Evolutionary conservation across 1,284 basidiomycete genomes (phyloP), one percentile per base, ranked within the genome.

Genomic region (Sanghuangporus baumii): DNA sequence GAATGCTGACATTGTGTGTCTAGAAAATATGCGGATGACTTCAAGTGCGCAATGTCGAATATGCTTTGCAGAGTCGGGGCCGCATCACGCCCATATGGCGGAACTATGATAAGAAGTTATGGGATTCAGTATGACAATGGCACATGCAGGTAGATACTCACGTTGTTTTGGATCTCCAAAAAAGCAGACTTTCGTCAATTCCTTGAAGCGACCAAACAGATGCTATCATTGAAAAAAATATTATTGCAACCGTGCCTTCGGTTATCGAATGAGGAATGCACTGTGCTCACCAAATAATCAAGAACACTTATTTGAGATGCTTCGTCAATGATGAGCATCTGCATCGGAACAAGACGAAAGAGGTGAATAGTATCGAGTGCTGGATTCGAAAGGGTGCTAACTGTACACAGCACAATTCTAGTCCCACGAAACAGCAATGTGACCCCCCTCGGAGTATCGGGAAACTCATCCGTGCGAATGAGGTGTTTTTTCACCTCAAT

Each of bases 141-240:
- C 14, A 37, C 20, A 5, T 5, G 26, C 14, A 31, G 20, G 38
- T 23, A 2, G 20, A 36, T 14, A 65, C 75, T 52, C 58, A 80
- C 79, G 69, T 70, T 81, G 80, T 36, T 77, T 73, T 1, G 78
- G 77, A 69, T 82, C 80, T 0, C 80, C 80, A 61, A 79, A 78
- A 64, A 78, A 78, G 60, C 74, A 76, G 12, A 78, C 69, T 60
- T 78, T 79, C 46, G 70, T 59, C 14, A 79, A 64, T 0, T 66
- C 62, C 9, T 65, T 60, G 66, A 76, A 78, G 38, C 69, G 72
- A 47, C 71, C 65, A 58, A 79, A 76, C 14, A 79, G 36, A 58
- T 70, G 71, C 77, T 78, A 65, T 23, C 34, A 11, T 43, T 36
- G 20, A 16, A 18, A 23, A 2, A 20, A 14, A 36, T 7, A 40